Conservation (phyloP, 2,329 filamentous ascomycete species). For the Elsinoe fawcettii region DNA sequence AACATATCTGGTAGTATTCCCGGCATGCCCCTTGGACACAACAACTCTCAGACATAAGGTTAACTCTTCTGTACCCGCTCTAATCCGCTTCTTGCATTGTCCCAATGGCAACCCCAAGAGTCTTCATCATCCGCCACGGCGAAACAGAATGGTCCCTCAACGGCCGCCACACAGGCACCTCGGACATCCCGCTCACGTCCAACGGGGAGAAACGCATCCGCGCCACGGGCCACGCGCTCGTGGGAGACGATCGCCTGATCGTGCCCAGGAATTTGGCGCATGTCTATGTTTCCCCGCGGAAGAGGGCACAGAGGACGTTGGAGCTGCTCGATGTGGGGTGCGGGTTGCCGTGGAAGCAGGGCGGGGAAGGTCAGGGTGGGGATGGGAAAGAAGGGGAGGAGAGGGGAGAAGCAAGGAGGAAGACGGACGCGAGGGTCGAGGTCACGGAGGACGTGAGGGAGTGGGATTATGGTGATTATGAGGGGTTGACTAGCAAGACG, state of each 20-base stretch:
- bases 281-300: constrained; percentile 79
- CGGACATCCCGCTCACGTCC: constrained; percentile 77
- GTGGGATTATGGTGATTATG: constrained; percentile 58
- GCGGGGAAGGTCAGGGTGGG: constrained; percentile 21
- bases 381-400: no score
- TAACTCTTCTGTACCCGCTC: no score
- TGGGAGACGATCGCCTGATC: constrained; percentile 77
- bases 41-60: no score
- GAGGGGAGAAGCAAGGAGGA: no score
- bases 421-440: constrained; percentile 38
- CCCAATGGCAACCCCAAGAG: constrained; percentile 39
- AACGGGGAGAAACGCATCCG: constrained; percentile 55
- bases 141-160: constrained; percentile 93
- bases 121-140: constrained; percentile 65
- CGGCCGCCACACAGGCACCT: constrained; percentile 68
- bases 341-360: constrained; percentile 50
- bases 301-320: constrained; percentile 79
- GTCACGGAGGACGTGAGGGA: constrained; percentile 48
- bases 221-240: constrained; percentile 69
- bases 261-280: constrained; percentile 73
- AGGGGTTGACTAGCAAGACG: constrained; percentile 47
- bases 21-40: no score
- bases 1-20: no score
- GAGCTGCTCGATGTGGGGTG: constrained; percentile 74
- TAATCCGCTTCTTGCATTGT: no score